These are phyloP conservation scores for Boletus insuetus DNA, from an alignment of 768 basidiomycete species.

Conservation along the genomic window DNA sequence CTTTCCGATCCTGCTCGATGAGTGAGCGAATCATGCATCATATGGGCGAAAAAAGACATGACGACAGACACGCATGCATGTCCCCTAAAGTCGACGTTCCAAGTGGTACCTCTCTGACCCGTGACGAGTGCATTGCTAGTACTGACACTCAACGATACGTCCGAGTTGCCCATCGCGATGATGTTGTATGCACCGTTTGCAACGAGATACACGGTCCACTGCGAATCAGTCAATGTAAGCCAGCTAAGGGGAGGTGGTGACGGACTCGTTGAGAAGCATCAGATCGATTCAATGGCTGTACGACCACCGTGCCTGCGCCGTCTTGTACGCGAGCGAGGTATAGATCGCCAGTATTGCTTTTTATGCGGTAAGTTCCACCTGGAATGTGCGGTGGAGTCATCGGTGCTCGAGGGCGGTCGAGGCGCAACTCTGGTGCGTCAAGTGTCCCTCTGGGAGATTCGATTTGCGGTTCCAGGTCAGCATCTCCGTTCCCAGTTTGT, in stretches of 20 bases:
- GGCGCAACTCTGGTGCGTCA: background rate
- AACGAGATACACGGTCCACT: background rate
- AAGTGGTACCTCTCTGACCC: background rate
- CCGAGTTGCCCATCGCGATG: background rate
- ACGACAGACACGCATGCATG: background rate
- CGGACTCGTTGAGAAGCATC: background rate
- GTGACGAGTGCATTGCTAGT: background rate
- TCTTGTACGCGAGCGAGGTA: background rate
- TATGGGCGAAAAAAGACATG: background rate
- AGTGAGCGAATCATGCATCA: background rate
- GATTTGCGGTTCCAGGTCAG: background rate
- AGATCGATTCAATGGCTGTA: background rate
- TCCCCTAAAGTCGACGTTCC: constrained; percentile 5
- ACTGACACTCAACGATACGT: background rate
- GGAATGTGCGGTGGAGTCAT: background rate
- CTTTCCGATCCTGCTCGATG: constrained; percentile 1
- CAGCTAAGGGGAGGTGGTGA: background rate
- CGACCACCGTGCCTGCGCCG: background rate
- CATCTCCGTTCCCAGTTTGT: background rate
- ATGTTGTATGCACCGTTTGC: background rate
- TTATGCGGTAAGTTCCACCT: background rate
- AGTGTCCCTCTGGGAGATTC: background rate
- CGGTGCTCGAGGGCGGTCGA: background rate
- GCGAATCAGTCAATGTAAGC: background rate
- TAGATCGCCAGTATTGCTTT: background rate